Conservation (phyloP, 148 eudicot genomes). For the Heliosperma pusillum region DNA sequence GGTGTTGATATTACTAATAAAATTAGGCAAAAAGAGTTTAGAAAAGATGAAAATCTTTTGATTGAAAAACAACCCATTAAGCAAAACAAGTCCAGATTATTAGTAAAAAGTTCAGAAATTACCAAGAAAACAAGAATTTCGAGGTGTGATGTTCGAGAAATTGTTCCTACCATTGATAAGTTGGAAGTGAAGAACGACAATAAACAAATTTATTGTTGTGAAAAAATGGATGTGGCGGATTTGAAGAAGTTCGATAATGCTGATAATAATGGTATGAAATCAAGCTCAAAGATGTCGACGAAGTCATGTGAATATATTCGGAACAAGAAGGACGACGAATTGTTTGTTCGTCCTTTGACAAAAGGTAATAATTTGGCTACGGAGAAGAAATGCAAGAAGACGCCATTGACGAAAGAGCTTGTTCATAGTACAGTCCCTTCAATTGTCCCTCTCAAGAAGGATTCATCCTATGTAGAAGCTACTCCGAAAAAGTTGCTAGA, state of each 20-base stretch:
- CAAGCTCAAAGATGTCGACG: background rate
- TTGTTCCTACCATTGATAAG: background rate
- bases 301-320: constrained; percentile 22
- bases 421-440: constrained; percentile 43
- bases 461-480: constrained; percentile 28
- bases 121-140: background rate
- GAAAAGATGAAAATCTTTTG: constrained; percentile 41
- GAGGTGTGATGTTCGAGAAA: constrained; percentile 6
- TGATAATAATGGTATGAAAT: no score
- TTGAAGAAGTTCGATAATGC: no score
- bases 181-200: background rate
- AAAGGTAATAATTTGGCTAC: constrained; percentile 7
- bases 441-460: constrained; percentile 50
- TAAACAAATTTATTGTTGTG: background rate
- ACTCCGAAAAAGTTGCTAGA: constrained; percentile 37
- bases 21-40: constrained; percentile 25
- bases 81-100: constrained; percentile 31
- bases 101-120: background rate
- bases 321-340: constrained; percentile 71
- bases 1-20: constrained; percentile 72
- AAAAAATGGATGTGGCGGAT: background rate
- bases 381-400: constrained; percentile 54
- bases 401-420: constrained; percentile 46
- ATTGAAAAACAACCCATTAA: constrained; percentile 26
- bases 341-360: constrained; percentile 36